Evolutionary conservation across 306 rosid species (phyloP).

Genomic region (Castanopsis chinensis): DNA sequence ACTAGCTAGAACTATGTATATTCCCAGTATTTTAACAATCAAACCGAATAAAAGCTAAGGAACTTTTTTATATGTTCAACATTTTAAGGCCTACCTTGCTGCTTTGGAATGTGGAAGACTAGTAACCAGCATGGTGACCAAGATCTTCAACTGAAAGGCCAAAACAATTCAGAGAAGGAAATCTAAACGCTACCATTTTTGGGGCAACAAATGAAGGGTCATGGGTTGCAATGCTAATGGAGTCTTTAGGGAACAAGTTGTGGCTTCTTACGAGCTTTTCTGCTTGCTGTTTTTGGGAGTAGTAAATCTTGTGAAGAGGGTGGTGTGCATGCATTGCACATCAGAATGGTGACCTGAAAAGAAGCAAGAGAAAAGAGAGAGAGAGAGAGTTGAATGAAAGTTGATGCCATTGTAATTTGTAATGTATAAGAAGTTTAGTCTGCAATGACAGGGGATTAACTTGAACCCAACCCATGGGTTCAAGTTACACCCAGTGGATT

Average conservation of each 20-base stretch:
- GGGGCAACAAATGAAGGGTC: constrained; percentile 32
- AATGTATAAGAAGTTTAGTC: neutral
- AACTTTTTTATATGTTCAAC: neutral
- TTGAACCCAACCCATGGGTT: no score
- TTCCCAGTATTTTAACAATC: no score
- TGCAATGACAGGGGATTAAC: constrained; percentile 23
- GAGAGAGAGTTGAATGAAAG: constrained; percentile 18
- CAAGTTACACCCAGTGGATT: no score
- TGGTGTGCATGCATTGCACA: constrained; percentile 25
- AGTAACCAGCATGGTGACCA: constrained; percentile 92
- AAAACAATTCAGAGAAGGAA: constrained; percentile 43
- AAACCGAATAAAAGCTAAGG: no score
- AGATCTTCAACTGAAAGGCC: constrained; percentile 59
- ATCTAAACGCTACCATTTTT: constrained; percentile 47
- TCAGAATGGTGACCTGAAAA: constrained; percentile 28
- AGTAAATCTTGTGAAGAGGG: constrained; percentile 18
- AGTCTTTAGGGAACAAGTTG: constrained; percentile 70
- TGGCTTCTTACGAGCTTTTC: constrained; percentile 63
- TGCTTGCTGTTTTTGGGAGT: constrained; percentile 41
- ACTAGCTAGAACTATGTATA: no score
- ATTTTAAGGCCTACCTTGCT: constrained; percentile 55
- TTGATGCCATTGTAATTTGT: constrained; percentile 46
- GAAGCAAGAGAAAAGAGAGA: constrained; percentile 24
- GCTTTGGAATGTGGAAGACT: constrained; percentile 69
- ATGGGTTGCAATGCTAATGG: constrained; percentile 37